Percentiles rank a stretch among this genome's conserved stretches.
Evolutionary conservation across 106 monocot genomes (phyloP).

Genomic region (Apostasia shenzhenica): DNA sequence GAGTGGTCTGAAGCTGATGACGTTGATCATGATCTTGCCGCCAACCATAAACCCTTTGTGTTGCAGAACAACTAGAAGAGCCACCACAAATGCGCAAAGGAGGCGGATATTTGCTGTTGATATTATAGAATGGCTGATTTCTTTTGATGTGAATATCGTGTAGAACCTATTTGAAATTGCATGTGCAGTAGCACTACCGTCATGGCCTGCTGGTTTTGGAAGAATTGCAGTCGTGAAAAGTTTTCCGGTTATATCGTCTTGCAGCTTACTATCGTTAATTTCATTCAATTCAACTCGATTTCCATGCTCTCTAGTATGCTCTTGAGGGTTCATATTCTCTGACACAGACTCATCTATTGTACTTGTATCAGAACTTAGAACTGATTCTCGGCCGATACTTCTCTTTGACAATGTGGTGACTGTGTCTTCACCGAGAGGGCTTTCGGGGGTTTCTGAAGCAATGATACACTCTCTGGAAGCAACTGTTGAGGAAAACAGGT

Average conservation of each 20-base stretch:
- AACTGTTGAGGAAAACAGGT: neutral
- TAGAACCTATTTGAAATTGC: neutral
- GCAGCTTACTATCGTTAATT: neutral
- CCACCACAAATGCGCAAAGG: constrained; percentile 23
- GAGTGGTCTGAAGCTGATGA: constrained; percentile 47
- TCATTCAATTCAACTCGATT: neutral
- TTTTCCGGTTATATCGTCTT: constrained; percentile 1
- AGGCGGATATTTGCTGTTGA: constrained; percentile 47
- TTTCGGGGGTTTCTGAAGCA: neutral
- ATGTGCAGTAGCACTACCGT: neutral
- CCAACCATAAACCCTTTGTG: constrained; percentile 13
- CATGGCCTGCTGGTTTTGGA: neutral
- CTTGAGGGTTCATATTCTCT: neutral
- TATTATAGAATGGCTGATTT: constrained; percentile 29
- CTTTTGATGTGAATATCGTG: constrained; percentile 14
- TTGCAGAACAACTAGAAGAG: constrained; percentile 28
- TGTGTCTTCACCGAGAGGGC: neutral
- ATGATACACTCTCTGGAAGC: neutral
- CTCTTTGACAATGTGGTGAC: neutral
- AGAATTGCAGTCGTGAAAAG: neutral
- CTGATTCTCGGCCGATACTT: neutral
- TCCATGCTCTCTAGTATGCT: neutral
- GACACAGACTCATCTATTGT: neutral
- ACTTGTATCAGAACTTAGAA: neutral
- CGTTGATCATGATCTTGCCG: constrained; percentile 8